These are phyloP conservation scores for Fusarium proliferatum DNA, from an alignment of 2,329 filamentous ascomycete species.

Conservation along the genomic window DNA sequence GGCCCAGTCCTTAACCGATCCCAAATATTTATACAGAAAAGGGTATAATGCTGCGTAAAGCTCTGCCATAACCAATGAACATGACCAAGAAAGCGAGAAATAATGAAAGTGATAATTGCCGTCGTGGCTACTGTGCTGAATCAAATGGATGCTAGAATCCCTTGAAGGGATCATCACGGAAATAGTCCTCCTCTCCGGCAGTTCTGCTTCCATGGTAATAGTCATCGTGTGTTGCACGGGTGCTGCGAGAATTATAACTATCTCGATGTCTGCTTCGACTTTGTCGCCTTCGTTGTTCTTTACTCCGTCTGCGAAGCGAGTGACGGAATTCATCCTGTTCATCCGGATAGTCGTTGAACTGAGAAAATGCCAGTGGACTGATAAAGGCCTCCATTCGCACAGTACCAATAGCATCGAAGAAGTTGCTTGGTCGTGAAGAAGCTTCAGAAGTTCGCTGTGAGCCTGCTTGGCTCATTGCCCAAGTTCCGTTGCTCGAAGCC, in stretches of 20 bases:
- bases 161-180: constrained; percentile 70
- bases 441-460: constrained; percentile 67
- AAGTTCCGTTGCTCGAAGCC: constrained; percentile 58
- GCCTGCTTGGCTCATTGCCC: constrained; percentile 57
- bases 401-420: constrained; percentile 90
- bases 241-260: constrained; percentile 60
- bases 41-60: constrained; percentile 37
- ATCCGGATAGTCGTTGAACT: constrained; percentile 59
- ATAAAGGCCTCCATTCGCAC: constrained; percentile 99
- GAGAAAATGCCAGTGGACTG: constrained; percentile 65
- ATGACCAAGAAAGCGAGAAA: constrained; percentile 28
- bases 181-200: constrained; percentile 66
- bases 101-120: constrained; percentile 22
- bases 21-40: constrained; percentile 41
- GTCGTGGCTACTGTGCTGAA: constrained; percentile 10
- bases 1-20: constrained; percentile 2
- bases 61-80: constrained; percentile 14
- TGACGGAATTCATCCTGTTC: constrained; percentile 63
- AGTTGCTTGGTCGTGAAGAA: constrained; percentile 67
- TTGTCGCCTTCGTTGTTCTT: constrained; percentile 63
- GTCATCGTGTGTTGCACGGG: constrained; percentile 58
- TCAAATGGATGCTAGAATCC: constrained; percentile 61
- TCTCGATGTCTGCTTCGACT: constrained; percentile 67
- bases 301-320: constrained; percentile 63
- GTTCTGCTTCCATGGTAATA: constrained; percentile 60